Percentiles rank a stretch among this genome's conserved stretches.
phyloP scores from a whole-genome alignment of 2,329 filamentous ascomycete genomes.

The Pseudogymnoascus sp. region DNA sequence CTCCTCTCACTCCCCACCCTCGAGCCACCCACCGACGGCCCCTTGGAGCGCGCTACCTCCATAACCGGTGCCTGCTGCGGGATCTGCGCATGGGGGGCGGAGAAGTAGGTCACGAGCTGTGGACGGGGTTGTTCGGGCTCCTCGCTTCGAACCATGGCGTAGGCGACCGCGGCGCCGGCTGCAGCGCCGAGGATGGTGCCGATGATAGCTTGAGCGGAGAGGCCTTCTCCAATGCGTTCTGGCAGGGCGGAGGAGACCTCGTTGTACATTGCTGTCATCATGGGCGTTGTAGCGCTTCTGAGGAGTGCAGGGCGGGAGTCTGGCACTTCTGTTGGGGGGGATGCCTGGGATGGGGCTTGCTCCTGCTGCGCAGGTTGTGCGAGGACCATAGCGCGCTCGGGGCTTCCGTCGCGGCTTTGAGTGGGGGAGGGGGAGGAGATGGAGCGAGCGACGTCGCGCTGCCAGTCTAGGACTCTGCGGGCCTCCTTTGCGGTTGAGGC shows the following conservation, averaged over 20 bases:
- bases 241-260: not conserved
- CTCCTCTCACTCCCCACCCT: not conserved
- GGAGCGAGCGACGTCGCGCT: constrained; percentile 30
- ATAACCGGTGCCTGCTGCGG: not conserved
- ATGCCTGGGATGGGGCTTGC: not conserved
- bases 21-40: not conserved
- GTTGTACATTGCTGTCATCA: not conserved
- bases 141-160: constrained; percentile 60
- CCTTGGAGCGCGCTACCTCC: constrained; percentile 1
- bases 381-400: not conserved
- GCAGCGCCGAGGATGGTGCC: constrained; percentile 72
- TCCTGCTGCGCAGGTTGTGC: not conserved
- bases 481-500: constrained; percentile 23
- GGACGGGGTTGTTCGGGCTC: constrained; percentile 14
- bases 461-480: constrained; percentile 36
- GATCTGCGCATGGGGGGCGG: not conserved
- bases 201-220: constrained; percentile 54
- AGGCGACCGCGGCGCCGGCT: constrained; percentile 67
- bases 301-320: not conserved
- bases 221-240: not conserved
- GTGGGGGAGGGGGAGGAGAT: constrained; percentile 13
- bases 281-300: not conserved
- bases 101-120: constrained; percentile 1
- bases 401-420: not conserved
- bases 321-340: not conserved